Evolutionary conservation across 257 asterid species (phyloP).

Genomic region (Rubia yunnanensis): DNA sequence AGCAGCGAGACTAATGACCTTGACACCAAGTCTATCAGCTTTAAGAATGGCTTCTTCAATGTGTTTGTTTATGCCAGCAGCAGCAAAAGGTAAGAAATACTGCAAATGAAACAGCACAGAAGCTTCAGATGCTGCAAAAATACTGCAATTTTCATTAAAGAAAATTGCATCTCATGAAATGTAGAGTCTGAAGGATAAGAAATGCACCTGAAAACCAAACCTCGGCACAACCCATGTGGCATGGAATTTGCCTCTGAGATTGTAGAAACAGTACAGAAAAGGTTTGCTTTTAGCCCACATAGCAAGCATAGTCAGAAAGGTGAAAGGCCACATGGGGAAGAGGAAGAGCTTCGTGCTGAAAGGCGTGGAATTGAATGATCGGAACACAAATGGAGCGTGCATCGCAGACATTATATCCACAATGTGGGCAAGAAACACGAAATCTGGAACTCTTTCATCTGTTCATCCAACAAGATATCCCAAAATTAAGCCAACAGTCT

Average conservation of each 20-base stretch:
- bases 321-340: conserved; percentile 65
- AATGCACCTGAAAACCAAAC: conserved; percentile 76
- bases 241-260: conserved; percentile 64
- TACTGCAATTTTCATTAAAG: no score
- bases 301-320: conserved; percentile 45
- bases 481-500: neutral
- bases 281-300: conserved; percentile 92
- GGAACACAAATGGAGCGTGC: conserved; percentile 67
- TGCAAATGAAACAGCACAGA: conserved; percentile 31
- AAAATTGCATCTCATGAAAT: neutral
- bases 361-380: conserved; percentile 77
- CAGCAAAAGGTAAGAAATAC: conserved; percentile 92
- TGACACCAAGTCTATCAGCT: conserved; percentile 80
- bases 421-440: conserved; percentile 83
- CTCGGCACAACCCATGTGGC: conserved; percentile 88
- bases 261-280: conserved; percentile 56
- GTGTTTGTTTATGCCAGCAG: conserved; percentile 73
- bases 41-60: conserved; percentile 89
- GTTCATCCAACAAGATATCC: conserved; percentile 15
- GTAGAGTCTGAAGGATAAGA: neutral
- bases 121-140: conserved; percentile 11
- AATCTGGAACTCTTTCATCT: conserved; percentile 74
- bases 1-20: conserved; percentile 96
- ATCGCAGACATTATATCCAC: conserved; percentile 68
- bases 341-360: conserved; percentile 52